Percentiles rank a stretch among this genome's conserved stretches.
Evolutionary conservation across 768 basidiomycete species (phyloP).

Genomic region (Rhizopogon rudus): DNA sequence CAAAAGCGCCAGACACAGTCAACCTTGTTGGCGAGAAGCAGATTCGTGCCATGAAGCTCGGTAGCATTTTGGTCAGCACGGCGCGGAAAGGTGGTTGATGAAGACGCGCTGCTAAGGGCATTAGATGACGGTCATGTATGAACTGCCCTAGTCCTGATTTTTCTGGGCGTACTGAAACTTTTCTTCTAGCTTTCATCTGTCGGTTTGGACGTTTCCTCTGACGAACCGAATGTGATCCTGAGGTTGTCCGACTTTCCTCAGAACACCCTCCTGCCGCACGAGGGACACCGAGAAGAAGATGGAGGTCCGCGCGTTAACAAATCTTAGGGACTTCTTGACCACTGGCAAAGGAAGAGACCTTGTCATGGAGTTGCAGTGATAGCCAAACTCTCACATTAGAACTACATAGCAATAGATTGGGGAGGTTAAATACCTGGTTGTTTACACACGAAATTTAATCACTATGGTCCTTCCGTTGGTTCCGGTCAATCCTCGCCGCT

Average conservation of each 20-base stretch:
- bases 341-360: constrained; percentile 59
- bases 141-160: constrained; percentile 1
- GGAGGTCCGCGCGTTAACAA: constrained; percentile 72
- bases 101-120: constrained; percentile 75
- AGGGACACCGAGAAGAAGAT: constrained; percentile 70
- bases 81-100: constrained; percentile 82
- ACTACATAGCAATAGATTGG: no score
- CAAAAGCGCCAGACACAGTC: constrained; percentile 16
- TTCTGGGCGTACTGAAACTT: constrained; percentile 3
- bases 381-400: not conserved
- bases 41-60: constrained; percentile 69
- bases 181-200: constrained; percentile 57
- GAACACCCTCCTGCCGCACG: constrained; percentile 72
- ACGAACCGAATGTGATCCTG: constrained; percentile 74
- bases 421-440: no score
- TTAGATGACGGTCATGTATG: constrained; percentile 80
- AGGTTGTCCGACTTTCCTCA: constrained; percentile 71
- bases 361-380: constrained; percentile 42
- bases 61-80: constrained; percentile 73
- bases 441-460: no score
- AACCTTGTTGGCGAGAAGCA: constrained; percentile 65
- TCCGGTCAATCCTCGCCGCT: no score
- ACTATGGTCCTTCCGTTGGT: no score
- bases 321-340: constrained; percentile 60
- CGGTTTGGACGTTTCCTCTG: constrained; percentile 78